Evolutionary conservation across 495 filamentous ascomycete species (phyloP).

Genomic region (Lepidopterella palustris): DNA sequence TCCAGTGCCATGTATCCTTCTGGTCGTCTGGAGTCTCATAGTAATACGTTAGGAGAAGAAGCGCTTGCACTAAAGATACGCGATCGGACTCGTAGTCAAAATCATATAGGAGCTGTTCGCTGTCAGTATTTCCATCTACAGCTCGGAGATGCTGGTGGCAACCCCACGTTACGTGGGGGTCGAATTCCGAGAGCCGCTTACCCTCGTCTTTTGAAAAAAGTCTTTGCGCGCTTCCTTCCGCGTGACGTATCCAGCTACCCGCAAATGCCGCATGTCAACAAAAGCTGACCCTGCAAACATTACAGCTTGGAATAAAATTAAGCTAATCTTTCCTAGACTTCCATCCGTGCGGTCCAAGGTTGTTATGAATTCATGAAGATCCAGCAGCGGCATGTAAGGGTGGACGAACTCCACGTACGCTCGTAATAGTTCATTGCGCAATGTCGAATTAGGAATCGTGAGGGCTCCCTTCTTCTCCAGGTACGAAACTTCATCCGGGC

Average conservation of each 20-base stretch:
- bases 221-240: constrained; percentile 68
- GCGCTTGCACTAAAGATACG: constrained; percentile 72
- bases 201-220: constrained; percentile 74
- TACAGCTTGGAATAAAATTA: constrained; percentile 73
- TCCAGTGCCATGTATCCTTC: constrained; percentile 38
- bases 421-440: constrained; percentile 68
- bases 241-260: constrained; percentile 59
- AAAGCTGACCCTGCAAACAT: constrained; percentile 78
- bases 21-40: constrained; percentile 36
- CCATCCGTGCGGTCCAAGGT: constrained; percentile 61
- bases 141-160: not conserved
- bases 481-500: constrained; percentile 67
- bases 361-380: constrained; percentile 65
- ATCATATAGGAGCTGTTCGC: constrained; percentile 59
- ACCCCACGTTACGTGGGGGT: not conserved
- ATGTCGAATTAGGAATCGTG: constrained; percentile 54
- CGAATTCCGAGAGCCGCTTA: constrained; percentile 36
- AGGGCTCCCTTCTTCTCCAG: constrained; percentile 69
- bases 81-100: constrained; percentile 81
- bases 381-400: constrained; percentile 82
- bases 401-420: constrained; percentile 78
- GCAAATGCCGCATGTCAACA: constrained; percentile 63
- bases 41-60: constrained; percentile 67
- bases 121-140: constrained; percentile 10
- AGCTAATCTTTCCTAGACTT: constrained; percentile 58